Evolutionary conservation across 257 asterid genomes (phyloP).

Genomic region (Fraxinus anomala): DNA sequence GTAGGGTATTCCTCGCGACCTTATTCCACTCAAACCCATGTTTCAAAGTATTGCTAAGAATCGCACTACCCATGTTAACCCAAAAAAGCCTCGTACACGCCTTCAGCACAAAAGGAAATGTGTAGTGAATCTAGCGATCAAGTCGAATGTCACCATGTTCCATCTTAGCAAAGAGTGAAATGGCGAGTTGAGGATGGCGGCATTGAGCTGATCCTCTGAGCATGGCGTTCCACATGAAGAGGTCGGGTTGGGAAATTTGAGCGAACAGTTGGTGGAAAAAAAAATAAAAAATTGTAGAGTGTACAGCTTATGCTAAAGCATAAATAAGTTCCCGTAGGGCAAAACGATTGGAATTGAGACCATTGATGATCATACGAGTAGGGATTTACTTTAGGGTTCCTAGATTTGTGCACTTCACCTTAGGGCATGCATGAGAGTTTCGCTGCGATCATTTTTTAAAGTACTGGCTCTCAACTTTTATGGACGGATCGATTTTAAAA

Average conservation of each 20-base stretch:
- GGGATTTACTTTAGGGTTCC: conserved; percentile 51
- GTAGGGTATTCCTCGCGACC: conserved; percentile 59
- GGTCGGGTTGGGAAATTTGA: conserved; percentile 59
- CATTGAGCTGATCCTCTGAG: conserved; percentile 85
- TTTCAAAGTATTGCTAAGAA: conserved; percentile 65
- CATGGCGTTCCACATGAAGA: conserved; percentile 71
- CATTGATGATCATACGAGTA: conserved; percentile 44
- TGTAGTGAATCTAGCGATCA: conserved; percentile 41
- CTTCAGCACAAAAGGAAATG: conserved; percentile 65
- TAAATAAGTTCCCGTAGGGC: conserved; percentile 57
- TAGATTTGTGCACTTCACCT: conserved; percentile 42
- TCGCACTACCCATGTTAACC: conserved; percentile 43
- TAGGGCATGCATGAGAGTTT: too few species aligned
- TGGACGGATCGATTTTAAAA: too few species aligned
- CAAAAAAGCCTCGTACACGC: conserved; percentile 67
- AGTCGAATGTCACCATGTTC: conserved; percentile 40
- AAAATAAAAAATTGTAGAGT: conserved; percentile 40
- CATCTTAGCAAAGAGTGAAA: conserved; percentile 48
- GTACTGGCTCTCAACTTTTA: too few species aligned
- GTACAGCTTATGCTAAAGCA: conserved; percentile 37
- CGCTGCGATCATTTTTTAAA: too few species aligned
- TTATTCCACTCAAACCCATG: conserved; percentile 68
- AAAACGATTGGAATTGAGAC: conserved; percentile 38
- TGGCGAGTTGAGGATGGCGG: conserved; percentile 47
- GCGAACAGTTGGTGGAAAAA: conserved; percentile 56